Conservation (phyloP, 257 asterid species). For the Solanum lignicaule region DNA sequence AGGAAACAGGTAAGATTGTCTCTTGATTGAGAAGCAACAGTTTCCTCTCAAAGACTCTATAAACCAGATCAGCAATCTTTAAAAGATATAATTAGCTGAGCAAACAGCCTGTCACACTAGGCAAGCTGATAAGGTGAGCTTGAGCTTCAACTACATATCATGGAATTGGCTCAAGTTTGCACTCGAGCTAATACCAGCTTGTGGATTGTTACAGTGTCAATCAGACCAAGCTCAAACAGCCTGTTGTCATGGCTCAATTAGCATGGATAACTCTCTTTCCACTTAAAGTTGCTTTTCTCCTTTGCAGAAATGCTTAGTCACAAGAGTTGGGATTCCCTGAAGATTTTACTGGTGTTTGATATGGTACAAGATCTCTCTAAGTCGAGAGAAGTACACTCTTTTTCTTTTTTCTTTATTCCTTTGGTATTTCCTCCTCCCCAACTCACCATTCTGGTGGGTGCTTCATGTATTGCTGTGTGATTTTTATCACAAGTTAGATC, state of each 20-base stretch:
- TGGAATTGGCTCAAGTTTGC: conserved; percentile 23
- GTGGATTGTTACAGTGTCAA: conserved; percentile 12
- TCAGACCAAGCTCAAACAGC: conserved; percentile 28
- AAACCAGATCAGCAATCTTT: background rate
- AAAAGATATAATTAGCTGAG: conserved; percentile 39
- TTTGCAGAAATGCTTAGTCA: conserved; percentile 46
- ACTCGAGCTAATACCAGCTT: conserved; percentile 15
- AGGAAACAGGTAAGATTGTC: conserved; percentile 14
- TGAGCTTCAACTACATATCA: conserved; percentile 20
- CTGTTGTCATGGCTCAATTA: conserved; percentile 13
- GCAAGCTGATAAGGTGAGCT: conserved; percentile 26
- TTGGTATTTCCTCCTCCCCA: background rate
- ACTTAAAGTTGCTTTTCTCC: conserved; percentile 39
- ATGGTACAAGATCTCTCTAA: conserved; percentile 18
- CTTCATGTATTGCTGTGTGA: background rate
- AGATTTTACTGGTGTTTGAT: conserved; percentile 24
- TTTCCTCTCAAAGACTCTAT: conserved; percentile 5
- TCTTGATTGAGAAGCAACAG: conserved; percentile 14
- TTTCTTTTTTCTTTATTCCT: conserved; percentile 17
- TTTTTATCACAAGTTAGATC: background rate
- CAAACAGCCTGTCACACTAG: conserved; percentile 22
- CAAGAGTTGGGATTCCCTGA: conserved; percentile 27
- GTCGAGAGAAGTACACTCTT: background rate
- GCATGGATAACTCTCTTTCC: conserved; percentile 4
- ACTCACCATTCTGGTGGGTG: background rate